These are phyloP conservation scores for Juglanconis sp. DNA, from an alignment of 2,329 filamentous ascomycete species.

Conservation along the genomic window DNA sequence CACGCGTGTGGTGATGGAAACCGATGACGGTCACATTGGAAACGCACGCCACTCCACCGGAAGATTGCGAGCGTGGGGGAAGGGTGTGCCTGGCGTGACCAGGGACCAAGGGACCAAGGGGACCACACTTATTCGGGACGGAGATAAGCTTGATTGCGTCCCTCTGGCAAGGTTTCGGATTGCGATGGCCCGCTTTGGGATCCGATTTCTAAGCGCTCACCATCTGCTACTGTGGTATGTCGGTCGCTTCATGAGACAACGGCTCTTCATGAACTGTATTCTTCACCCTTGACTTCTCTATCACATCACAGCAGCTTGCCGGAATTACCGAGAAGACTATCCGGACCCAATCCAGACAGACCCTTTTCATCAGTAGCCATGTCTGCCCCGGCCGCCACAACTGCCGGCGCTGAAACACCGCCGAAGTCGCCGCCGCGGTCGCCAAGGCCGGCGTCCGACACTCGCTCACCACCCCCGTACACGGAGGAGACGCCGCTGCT, in stretches of 20 bases:
- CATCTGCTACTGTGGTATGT: not conserved
- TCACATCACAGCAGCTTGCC: no score
- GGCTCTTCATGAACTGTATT: not conserved
- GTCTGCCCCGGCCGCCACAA: slow-evolving; percentile 7
- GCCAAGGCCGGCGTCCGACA: not conserved
- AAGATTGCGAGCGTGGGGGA: slow-evolving; percentile 10
- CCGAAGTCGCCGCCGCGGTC: slow-evolving; percentile 2
- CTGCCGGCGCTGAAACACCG: slow-evolving; percentile 11
- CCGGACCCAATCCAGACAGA: not conserved
- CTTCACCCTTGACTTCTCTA: not conserved
- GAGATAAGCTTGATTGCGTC: slow-evolving; percentile 12
- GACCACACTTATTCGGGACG: not conserved
- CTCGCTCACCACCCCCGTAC: not conserved
- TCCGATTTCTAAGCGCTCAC: slow-evolving; percentile 17
- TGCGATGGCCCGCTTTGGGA: slow-evolving; percentile 1
- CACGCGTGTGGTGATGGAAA: not conserved
- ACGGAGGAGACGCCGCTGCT: slow-evolving; percentile 18
- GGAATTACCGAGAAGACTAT: not conserved
- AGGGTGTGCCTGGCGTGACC: not conserved
- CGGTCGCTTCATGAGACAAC: not conserved
- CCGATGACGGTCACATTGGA: not conserved
- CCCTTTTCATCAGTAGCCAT: not conserved
- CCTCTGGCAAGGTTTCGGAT: slow-evolving; percentile 10
- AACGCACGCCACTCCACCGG: slow-evolving; percentile 9
- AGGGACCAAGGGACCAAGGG: not conserved